A percentile compares a stretch with the other conserved stretches of the same genome.
Conservation (phyloP, 257 asterid species). For the Solanum dulcamara region DNA sequence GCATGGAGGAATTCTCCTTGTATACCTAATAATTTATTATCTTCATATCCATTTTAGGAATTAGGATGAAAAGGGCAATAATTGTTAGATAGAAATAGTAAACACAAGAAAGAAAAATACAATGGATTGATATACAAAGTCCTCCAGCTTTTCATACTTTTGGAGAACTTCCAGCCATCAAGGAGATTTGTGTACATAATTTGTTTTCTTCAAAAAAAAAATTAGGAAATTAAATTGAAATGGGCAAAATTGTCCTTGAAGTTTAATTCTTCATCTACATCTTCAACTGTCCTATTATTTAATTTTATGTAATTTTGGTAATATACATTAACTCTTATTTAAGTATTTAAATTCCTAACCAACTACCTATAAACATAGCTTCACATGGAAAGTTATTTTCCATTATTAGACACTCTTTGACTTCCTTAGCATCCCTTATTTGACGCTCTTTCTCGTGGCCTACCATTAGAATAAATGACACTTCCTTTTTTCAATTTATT, state of each 20-base stretch:
- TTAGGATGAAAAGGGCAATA: background rate
- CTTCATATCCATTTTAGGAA: slow-evolving; percentile 29
- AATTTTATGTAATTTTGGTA: background rate
- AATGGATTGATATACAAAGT: no score
- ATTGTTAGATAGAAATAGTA: background rate
- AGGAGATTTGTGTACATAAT: background rate
- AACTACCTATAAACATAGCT: background rate
- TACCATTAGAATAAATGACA: background rate
- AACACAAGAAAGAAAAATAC: background rate
- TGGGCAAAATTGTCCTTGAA: background rate
- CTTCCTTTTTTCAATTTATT: no score
- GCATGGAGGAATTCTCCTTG: slow-evolving; percentile 65
- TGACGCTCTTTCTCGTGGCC: background rate
- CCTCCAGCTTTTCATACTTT: no score
- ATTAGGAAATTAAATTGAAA: background rate
- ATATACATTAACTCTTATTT: background rate
- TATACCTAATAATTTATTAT: slow-evolving; percentile 26
- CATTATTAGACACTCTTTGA: background rate
- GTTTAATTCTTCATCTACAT: background rate
- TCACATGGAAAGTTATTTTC: background rate
- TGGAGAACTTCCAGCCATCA: no score
- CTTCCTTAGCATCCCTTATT: background rate
- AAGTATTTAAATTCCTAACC: background rate
- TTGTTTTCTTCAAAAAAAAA: background rate
- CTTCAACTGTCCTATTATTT: background rate